Evolutionary conservation across 495 filamentous ascomycete genomes (phyloP).

Genomic region (Penicillium canariense): DNA sequence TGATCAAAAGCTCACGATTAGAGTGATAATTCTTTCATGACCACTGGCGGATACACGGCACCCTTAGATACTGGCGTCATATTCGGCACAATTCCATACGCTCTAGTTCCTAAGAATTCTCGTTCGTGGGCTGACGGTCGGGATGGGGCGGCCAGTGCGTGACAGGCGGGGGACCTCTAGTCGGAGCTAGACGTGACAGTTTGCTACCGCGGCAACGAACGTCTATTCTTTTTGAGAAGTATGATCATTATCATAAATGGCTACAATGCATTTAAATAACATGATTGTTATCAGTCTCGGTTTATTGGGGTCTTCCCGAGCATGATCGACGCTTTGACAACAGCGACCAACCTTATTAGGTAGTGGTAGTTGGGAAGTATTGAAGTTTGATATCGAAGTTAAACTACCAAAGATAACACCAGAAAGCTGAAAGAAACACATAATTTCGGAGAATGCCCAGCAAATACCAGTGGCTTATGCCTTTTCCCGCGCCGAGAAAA

Average conservation of each 20-base stretch:
- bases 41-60: not conserved
- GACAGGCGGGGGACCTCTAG: not conserved
- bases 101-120: constrained; percentile 8
- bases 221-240: not conserved
- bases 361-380: not conserved
- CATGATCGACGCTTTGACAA: constrained; percentile 10
- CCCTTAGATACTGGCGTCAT: no score
- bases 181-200: not conserved
- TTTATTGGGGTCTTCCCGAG: not conserved
- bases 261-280: not conserved
- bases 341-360: constrained; percentile 2
- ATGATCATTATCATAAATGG: not conserved
- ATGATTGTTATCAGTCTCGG: not conserved
- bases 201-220: not conserved
- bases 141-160: not conserved
- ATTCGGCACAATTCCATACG: no score
- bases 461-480: no score
- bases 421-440: no score
- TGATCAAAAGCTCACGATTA: not conserved
- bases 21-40: not conserved
- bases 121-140: constrained; percentile 14
- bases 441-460: no score
- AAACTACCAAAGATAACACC: no score
- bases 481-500: constrained; percentile 14
- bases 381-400: not conserved